Evolutionary conservation across 345 rosid genomes (phyloP), one percentile per base, ranked within the genome.

Genomic region (Isatis tinctoria): DNA sequence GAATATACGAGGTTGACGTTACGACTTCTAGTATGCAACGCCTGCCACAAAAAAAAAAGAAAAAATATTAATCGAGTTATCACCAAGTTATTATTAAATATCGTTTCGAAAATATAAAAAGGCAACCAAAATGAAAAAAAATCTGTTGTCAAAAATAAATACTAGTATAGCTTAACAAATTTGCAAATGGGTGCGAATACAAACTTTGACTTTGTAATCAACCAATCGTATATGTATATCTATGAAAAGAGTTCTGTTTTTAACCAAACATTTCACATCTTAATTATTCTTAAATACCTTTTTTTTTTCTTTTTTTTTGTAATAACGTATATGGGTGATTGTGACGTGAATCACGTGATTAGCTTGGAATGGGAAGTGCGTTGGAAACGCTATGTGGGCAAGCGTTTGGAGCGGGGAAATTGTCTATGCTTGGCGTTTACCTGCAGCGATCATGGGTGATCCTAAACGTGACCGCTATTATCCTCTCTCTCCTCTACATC

Each of bases 301-400:
- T 30, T 30, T 52, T 30, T 56, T 30, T 30, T n/a, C 2, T 7
- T 13, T 5, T 51, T 10, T 20, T 24, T 67, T 37, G 40, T 72
- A n/a, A 43, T 10, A 49, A 49, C 24, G 43, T 22, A 33, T 13
- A 37, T 47, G 10, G 44, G 10, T 41, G 3, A 26, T 28, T 64
- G 4, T 37, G 33, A 24, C n/a, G n/a, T n/a, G n/a, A n/a, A n/a
- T n/a, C n/a, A 52, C 26, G 33, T 4, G n/a, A 72, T 8, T 77
- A 93, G 98, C 84, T 94, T 41, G 98, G 98, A 20, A 94, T 94
- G 98, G 98, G 98, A 68, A 94, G 98, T 60, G 95, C 98, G 28
- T 87, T 94, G 7, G 97, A 94, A 80, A 94, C 98, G 17, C 81
- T 91, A 27, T 91, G 97, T 72, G 98, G 98, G 6, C 98, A 94